Evolutionary conservation across 805 yeast genomes (phyloP).

Genomic region (Kodamaea leandrae): DNA sequence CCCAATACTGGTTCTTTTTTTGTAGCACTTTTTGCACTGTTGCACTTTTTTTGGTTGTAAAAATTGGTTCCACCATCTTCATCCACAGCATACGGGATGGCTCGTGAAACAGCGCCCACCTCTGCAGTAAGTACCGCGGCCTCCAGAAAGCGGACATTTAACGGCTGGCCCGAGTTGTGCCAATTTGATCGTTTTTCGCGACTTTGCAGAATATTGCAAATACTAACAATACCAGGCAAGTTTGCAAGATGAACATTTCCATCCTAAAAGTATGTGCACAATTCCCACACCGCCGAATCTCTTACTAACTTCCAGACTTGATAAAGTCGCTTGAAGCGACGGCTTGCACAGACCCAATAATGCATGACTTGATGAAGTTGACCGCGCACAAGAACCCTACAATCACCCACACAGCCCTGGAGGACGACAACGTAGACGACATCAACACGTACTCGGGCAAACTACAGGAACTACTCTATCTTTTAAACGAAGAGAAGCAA

Average conservation of each 20-base stretch:
- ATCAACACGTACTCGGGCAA: constrained; percentile 33
- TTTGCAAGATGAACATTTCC: background rate
- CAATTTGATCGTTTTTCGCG: too few relatives aligned
- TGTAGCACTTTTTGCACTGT: background rate
- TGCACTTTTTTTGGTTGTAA: too few relatives aligned
- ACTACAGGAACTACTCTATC: constrained; percentile 28
- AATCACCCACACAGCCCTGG: constrained; percentile 6
- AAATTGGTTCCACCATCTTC: too few relatives aligned
- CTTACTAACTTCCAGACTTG: constrained; percentile 6
- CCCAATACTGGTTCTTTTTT: background rate
- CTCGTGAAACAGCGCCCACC: too few relatives aligned
- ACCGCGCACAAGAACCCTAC: constrained; percentile 22
- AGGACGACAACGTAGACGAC: constrained; percentile 15
- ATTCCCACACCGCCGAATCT: background rate
- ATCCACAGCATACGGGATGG: too few relatives aligned
- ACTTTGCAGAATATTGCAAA: too few relatives aligned
- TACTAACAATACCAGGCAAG: too few relatives aligned
- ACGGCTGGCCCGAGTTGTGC: too few relatives aligned
- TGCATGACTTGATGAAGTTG: constrained; percentile 31
- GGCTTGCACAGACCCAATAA: constrained; percentile 27
- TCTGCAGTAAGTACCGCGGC: too few relatives aligned
- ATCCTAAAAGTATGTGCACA: background rate
- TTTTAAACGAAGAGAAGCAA: constrained; percentile 26
- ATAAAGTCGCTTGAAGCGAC: constrained; percentile 3
- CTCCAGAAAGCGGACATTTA: too few relatives aligned